Evolutionary conservation across 371 early-diverging fungal species (phyloP).

Genomic region (Mucor indicus): DNA sequence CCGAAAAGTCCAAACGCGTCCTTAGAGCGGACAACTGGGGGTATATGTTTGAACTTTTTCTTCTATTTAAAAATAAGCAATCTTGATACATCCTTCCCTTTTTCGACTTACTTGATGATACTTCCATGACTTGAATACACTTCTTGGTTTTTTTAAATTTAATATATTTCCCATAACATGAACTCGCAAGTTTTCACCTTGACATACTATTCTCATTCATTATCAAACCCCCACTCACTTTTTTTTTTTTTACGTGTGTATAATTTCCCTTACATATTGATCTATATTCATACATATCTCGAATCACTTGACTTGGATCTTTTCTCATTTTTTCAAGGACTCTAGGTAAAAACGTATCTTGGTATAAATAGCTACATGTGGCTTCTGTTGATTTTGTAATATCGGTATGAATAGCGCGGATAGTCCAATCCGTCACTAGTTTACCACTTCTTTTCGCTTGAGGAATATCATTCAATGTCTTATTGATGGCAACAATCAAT

Average conservation of each 20-base stretch:
- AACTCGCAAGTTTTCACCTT: slow-evolving; percentile 45
- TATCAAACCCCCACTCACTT: no score
- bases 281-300: slow-evolving; percentile 41
- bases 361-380: slow-evolving; percentile 33
- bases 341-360: slow-evolving; percentile 44
- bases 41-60: neutral
- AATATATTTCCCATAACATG: slow-evolving; percentile 56
- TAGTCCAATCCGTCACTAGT: slow-evolving; percentile 37
- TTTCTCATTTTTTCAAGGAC: slow-evolving; percentile 34
- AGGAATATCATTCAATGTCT: slow-evolving; percentile 54
- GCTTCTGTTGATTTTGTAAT: slow-evolving; percentile 40
- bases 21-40: slow-evolving; percentile 29
- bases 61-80: neutral
- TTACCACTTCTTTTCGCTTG: slow-evolving; percentile 48
- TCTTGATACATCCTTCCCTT: no score
- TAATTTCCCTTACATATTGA: slow-evolving; percentile 32
- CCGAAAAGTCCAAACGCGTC: slow-evolving; percentile 46
- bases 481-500: slow-evolving; percentile 46
- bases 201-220: slow-evolving; percentile 45
- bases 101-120: slow-evolving; percentile 3
- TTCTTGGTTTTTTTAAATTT: slow-evolving; percentile 40
- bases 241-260: no score
- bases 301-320: slow-evolving; percentile 33
- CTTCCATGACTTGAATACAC: slow-evolving; percentile 26
- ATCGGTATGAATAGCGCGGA: slow-evolving; percentile 39